These are phyloP conservation scores for Phytophthora podocarpi DNA, from an alignment of 352 stramenopile genomes.

Conservation along the genomic window DNA sequence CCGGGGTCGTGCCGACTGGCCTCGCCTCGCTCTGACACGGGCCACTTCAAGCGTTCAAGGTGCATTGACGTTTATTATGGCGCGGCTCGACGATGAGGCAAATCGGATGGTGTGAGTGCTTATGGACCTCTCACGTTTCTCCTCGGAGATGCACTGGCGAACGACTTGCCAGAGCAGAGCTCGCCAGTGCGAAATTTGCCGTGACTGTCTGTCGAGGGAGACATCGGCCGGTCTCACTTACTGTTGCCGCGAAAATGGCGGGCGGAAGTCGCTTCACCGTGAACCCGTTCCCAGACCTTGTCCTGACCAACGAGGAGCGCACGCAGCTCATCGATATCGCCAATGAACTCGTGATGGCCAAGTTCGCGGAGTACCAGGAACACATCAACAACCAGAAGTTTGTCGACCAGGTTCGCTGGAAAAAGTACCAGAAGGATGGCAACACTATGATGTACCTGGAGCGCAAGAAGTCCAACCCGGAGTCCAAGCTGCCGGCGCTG, in stretches of 20 bases:
- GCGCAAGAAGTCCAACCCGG: slow-evolving; percentile 21
- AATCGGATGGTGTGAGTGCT: slow-evolving; percentile 10
- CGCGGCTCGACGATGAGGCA: not conserved
- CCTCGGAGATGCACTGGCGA: not conserved
- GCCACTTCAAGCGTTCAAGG: too few species aligned
- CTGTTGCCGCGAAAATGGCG: too few species aligned
- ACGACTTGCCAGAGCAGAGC: not conserved
- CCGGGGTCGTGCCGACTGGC: slow-evolving; percentile 8
- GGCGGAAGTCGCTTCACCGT: slow-evolving; percentile 28
- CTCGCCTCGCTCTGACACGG: too few species aligned
- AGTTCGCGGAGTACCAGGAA: slow-evolving; percentile 33
- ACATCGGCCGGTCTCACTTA: not conserved
- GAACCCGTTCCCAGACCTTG: slow-evolving; percentile 32
- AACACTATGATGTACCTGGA: slow-evolving; percentile 28
- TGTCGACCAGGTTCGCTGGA: slow-evolving; percentile 27
- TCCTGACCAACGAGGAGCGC: slow-evolving; percentile 6
- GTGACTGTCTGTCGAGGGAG: too few species aligned
- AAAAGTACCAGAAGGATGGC: slow-evolving; percentile 20
- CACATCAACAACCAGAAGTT: slow-evolving; percentile 28
- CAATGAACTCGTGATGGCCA: slow-evolving; percentile 19
- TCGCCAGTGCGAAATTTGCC: slow-evolving; percentile 11
- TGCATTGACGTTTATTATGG: not conserved
- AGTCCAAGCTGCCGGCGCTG: slow-evolving; percentile 30
- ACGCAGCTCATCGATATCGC: slow-evolving; percentile 21
- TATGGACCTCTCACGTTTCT: slow-evolving; percentile 4